phyloP scores from a whole-genome alignment of 495 filamentous ascomycete species.

The Tuber borchii region DNA sequence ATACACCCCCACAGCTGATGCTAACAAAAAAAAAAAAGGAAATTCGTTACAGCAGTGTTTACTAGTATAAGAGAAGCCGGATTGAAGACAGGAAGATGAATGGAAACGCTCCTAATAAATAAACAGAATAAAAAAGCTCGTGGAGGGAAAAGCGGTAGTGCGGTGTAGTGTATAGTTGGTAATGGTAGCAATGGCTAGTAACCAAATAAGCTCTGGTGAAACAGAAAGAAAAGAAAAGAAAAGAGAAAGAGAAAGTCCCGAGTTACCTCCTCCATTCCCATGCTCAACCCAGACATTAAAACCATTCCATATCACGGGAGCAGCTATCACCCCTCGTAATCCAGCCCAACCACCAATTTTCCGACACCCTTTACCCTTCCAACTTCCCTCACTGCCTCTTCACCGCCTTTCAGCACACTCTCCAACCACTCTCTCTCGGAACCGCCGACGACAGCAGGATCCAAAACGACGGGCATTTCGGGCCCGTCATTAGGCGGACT shows the following conservation, averaged over 20 bases:
- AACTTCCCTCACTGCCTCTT: constrained; percentile 40
- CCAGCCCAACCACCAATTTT: constrained; percentile 40
- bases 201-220: constrained; percentile 3
- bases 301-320: neutral
- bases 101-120: constrained; percentile 1
- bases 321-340: constrained; percentile 32
- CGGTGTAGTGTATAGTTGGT: neutral
- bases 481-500: constrained; percentile 26
- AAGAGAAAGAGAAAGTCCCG: constrained; percentile 8
- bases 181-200: neutral
- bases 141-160: neutral
- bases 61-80: neutral
- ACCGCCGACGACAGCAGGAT: constrained; percentile 29
- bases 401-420: constrained; percentile 34
- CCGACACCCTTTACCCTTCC: constrained; percentile 40
- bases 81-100: neutral
- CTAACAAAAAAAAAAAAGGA: constrained; percentile 15
- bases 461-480: constrained; percentile 39
- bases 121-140: neutral
- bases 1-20: constrained; percentile 15
- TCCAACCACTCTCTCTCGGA: constrained; percentile 40
- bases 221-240: constrained; percentile 5
- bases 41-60: constrained; percentile 25
- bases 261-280: constrained; percentile 10
- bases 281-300: constrained; percentile 12